A percentile compares a stretch with the other conserved stretches of the same genome.
phyloP scores from a whole-genome alignment of 345 rosid genomes.

The Eucalyptus microcorys region DNA sequence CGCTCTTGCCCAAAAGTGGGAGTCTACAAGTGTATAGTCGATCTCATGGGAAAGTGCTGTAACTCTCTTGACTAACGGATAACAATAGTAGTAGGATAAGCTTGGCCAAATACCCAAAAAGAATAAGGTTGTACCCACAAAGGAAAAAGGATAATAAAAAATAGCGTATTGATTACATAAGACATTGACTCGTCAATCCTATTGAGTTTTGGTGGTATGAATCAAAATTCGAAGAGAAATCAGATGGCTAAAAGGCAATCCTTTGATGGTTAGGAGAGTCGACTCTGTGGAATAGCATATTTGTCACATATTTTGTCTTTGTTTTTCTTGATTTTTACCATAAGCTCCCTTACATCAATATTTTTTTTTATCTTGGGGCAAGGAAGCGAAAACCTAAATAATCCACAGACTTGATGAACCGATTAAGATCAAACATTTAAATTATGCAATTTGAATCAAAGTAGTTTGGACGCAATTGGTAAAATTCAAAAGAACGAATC shows the following conservation, averaged over 20 bases:
- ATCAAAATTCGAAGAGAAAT: too few relatives aligned
- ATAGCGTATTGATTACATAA: too few relatives aligned
- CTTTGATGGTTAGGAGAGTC: too few relatives aligned
- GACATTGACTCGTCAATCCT: background rate
- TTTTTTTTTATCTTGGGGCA: background rate
- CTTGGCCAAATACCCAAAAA: background rate
- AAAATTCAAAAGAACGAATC: accelerated
- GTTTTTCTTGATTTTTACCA: background rate
- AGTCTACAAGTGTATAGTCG: background rate
- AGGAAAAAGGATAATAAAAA: background rate
- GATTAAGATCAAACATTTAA: too few relatives aligned
- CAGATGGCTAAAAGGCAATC: too few relatives aligned
- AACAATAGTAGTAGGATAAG: background rate
- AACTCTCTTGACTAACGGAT: background rate
- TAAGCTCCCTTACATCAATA: too few relatives aligned
- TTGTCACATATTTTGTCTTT: too few relatives aligned
- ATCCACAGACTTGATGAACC: accelerated
- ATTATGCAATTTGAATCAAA: too few relatives aligned
- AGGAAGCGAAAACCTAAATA: background rate
- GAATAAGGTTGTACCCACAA: background rate
- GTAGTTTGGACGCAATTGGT: too few relatives aligned
- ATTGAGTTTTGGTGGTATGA: background rate
- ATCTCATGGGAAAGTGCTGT: background rate
- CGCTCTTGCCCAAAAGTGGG: background rate
- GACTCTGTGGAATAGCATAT: accelerated